These are phyloP conservation scores for Prosopis cineraria DNA, from an alignment of 306 rosid genomes.

Conservation along the genomic window DNA sequence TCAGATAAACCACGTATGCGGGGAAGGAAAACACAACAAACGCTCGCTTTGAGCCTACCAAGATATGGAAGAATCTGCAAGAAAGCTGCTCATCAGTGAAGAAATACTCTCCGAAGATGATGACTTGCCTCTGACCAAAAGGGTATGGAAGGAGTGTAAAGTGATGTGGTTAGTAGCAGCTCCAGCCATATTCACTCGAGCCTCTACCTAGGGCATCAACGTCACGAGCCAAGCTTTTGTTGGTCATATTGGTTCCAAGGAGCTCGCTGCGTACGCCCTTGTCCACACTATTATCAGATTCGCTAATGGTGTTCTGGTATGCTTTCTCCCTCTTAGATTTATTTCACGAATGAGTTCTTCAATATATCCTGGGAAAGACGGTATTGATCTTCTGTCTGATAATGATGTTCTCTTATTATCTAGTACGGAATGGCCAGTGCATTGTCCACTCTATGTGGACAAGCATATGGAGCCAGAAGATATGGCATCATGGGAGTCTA, in stretches of 20 bases:
- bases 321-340: neutral
- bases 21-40: too few relatives aligned
- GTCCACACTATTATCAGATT: constrained; percentile 51
- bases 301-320: constrained; percentile 54
- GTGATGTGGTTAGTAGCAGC: constrained; percentile 58
- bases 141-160: constrained; percentile 50
- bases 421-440: constrained; percentile 65
- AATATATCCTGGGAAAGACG: too few relatives aligned
- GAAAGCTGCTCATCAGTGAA: neutral
- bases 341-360: too few relatives aligned
- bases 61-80: constrained; percentile 33
- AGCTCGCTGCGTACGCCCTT: constrained; percentile 63
- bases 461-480: too few relatives aligned
- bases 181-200: constrained; percentile 53
- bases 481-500: too few relatives aligned
- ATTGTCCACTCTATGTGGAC: too few relatives aligned
- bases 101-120: constrained; percentile 1
- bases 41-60: neutral
- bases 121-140: constrained; percentile 17
- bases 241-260: constrained; percentile 50
- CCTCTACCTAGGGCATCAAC: constrained; percentile 46
- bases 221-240: constrained; percentile 54
- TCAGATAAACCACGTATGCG: too few relatives aligned
- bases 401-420: too few relatives aligned
- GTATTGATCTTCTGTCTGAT: too few relatives aligned